phyloP scores from a whole-genome alignment of 2,329 filamentous ascomycete genomes.

The Venturiaceae sp. region DNA sequence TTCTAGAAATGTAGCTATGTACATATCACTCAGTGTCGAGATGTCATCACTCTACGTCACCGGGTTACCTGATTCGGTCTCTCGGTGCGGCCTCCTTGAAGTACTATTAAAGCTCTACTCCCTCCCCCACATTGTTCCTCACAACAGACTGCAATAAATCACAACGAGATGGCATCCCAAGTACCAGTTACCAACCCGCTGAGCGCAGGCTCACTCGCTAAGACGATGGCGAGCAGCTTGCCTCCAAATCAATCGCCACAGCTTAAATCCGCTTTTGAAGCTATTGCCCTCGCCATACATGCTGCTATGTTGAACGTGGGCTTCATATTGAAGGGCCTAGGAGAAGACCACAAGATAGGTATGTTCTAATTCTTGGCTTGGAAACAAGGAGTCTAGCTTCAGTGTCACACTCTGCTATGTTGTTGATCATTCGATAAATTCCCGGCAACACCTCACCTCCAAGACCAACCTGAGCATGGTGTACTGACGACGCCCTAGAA shows the following conservation, averaged over 20 bases:
- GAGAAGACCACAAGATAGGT: conserved; percentile 71
- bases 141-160: not conserved
- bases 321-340: conserved; percentile 74
- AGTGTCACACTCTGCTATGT: too few relatives aligned
- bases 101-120: not conserved
- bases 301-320: conserved; percentile 71
- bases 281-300: conserved; percentile 73
- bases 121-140: not conserved
- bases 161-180: not conserved
- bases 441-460: too few relatives aligned
- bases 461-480: not conserved
- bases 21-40: too few relatives aligned
- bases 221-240: conserved; percentile 33
- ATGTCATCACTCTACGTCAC: not conserved
- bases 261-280: conserved; percentile 66
- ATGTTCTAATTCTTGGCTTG: conserved; percentile 16
- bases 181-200: not conserved
- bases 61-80: not conserved
- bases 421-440: too few relatives aligned
- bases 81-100: not conserved
- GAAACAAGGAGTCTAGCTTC: too few relatives aligned
- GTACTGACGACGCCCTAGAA: conserved; percentile 8
- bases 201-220: conserved; percentile 19
- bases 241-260: conserved; percentile 27
- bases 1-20: too few relatives aligned